These are phyloP conservation scores for Rhynchosporium agropyri DNA, from an alignment of 2,329 filamentous ascomycete genomes.

Conservation along the genomic window DNA sequence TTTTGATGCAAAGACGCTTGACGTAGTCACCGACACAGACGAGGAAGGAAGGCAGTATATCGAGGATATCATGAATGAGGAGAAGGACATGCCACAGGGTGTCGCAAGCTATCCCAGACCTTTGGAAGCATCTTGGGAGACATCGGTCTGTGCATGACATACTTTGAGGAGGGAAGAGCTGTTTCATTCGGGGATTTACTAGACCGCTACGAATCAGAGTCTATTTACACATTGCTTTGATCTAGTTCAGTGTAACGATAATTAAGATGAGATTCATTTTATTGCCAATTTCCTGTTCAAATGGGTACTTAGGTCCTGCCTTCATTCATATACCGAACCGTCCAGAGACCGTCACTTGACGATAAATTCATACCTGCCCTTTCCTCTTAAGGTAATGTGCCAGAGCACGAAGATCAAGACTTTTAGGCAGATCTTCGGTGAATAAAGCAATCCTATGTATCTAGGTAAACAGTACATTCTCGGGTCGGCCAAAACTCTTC, in stretches of 20 bases:
- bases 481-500: too few relatives aligned
- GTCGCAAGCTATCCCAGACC: not conserved
- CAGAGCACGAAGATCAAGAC: too few relatives aligned
- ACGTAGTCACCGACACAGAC: not conserved
- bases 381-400: too few relatives aligned
- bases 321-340: too few relatives aligned
- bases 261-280: too few relatives aligned
- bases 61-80: not conserved
- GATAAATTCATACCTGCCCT: too few relatives aligned
- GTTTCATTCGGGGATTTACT: not conserved
- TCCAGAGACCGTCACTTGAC: too few relatives aligned
- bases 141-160: not conserved
- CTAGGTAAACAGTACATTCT: too few relatives aligned
- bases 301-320: too few relatives aligned
- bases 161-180: not conserved
- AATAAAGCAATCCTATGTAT: too few relatives aligned
- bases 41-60: constrained; percentile 1
- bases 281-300: too few relatives aligned
- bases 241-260: not conserved
- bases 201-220: constrained; percentile 1
- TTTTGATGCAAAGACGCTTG: not conserved
- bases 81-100: not conserved
- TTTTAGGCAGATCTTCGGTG: too few relatives aligned
- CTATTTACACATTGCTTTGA: not conserved
- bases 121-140: constrained; percentile 1